Percentiles rank a stretch among this genome's conserved stretches.
Evolutionary conservation across 805 yeast species (phyloP).

Genomic region (Metschnikowia orientalis): DNA sequence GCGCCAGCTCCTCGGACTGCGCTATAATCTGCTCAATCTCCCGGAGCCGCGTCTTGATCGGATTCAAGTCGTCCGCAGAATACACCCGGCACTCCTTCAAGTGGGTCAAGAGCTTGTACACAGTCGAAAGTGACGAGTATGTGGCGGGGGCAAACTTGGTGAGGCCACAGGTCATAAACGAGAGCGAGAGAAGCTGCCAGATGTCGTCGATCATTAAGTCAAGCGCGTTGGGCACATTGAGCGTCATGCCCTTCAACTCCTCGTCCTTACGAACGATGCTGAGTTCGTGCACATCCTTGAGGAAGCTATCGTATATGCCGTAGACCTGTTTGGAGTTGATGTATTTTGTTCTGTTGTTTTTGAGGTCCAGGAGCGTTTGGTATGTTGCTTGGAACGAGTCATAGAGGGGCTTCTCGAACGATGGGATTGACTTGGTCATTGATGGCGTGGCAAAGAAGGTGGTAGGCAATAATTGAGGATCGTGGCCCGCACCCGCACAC

Average conservation of each 20-base stretch:
- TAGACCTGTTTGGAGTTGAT: slow-evolving; percentile 67
- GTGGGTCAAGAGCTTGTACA: slow-evolving; percentile 78
- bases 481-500: slow-evolving; percentile 3
- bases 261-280: slow-evolving; percentile 49
- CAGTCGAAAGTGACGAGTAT: slow-evolving; percentile 83
- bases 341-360: slow-evolving; percentile 61
- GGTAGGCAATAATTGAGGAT: background rate
- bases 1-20: slow-evolving; percentile 15
- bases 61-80: slow-evolving; percentile 77
- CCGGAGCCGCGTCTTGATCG: slow-evolving; percentile 66
- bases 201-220: slow-evolving; percentile 82
- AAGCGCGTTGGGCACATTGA: slow-evolving; percentile 46
- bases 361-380: slow-evolving; percentile 32
- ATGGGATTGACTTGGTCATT: slow-evolving; percentile 26
- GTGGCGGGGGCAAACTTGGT: slow-evolving; percentile 91
- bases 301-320: slow-evolving; percentile 53
- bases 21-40: slow-evolving; percentile 66
- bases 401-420: slow-evolving; percentile 32
- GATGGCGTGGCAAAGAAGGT: slow-evolving; percentile 3
- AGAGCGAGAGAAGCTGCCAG: slow-evolving; percentile 79
- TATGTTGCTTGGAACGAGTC: slow-evolving; percentile 27
- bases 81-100: slow-evolving; percentile 75
- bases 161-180: slow-evolving; percentile 88
- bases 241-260: slow-evolving; percentile 34
- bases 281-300: slow-evolving; percentile 50